Percentiles rank a stretch among this genome's conserved stretches.
Evolutionary conservation across 225 moss, liverwort and hornwort species (phyloP).

Genomic region (Physcomitrium patens): DNA sequence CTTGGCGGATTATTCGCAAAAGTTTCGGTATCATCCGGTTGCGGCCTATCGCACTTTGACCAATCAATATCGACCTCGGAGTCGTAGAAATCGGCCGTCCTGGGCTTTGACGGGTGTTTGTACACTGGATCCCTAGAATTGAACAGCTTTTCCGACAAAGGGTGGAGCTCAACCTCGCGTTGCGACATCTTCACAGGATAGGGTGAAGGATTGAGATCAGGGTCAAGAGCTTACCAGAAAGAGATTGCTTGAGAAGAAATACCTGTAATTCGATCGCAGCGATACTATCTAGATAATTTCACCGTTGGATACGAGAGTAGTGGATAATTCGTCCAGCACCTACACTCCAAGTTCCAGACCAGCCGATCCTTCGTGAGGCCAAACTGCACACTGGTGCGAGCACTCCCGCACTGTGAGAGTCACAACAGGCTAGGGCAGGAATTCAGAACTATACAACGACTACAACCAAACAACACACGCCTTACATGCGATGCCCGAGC

Average conservation of each 20-base stretch:
- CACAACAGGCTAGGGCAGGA: neutral
- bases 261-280: neutral
- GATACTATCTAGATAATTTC: neutral
- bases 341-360: neutral
- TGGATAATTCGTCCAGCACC: neutral
- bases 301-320: neutral
- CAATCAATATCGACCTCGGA: conserved; percentile 40
- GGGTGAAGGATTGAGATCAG: neutral
- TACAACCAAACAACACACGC: neutral
- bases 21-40: conserved; percentile 38
- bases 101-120: conserved; percentile 16
- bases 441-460: neutral
- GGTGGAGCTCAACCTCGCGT: conserved; percentile 25
- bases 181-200: conserved; percentile 40
- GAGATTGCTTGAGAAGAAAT: neutral
- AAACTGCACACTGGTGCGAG: neutral
- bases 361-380: neutral
- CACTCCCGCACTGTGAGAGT: neutral
- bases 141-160: conserved; percentile 34
- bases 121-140: conserved; percentile 26
- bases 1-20: conserved; percentile 40
- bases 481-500: neutral
- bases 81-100: conserved; percentile 40
- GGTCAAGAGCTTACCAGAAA: neutral
- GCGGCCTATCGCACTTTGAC: conserved; percentile 37